A percentile compares a stretch with the other conserved stretches of the same genome.
phyloP scores from a whole-genome alignment of 2,329 filamentous ascomycete genomes.

The Sordariomycetes sp. region DNA sequence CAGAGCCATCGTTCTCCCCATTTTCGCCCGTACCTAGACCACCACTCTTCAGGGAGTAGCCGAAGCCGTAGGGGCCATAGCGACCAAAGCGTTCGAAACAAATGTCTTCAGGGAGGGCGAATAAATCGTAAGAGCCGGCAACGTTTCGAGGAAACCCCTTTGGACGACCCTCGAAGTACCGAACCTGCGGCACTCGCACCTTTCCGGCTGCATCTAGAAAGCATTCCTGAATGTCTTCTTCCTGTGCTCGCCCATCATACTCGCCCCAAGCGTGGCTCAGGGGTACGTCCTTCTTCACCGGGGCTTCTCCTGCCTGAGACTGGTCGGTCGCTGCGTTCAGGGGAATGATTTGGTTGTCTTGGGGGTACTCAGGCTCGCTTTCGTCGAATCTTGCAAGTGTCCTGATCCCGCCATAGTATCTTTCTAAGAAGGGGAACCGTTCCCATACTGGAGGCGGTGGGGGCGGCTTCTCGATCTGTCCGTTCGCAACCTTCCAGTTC shows the following conservation, averaged over 20 bases:
- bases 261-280: conserved; percentile 24
- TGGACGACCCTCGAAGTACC: conserved; percentile 69
- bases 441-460: conserved; percentile 69
- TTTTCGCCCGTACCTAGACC: conserved; percentile 80
- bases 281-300: conserved; percentile 7
- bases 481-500: conserved; percentile 52
- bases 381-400: conserved; percentile 55
- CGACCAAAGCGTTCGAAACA: conserved; percentile 91
- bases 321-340: conserved; percentile 2
- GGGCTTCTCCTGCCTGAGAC: conserved; percentile 10
- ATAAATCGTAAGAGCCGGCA: conserved; percentile 76
- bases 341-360: conserved; percentile 30
- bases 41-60: conserved; percentile 70
- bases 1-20: conserved; percentile 73
- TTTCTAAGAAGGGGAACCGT: conserved; percentile 71
- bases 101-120: conserved; percentile 72
- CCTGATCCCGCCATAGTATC: conserved; percentile 84
- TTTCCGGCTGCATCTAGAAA: conserved; percentile 64
- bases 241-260: conserved; percentile 16
- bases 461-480: conserved; percentile 31
- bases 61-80: conserved; percentile 81
- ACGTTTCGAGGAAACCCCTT: conserved; percentile 77
- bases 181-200: conserved; percentile 58
- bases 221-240: conserved; percentile 57
- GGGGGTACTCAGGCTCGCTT: conserved; percentile 76